phyloP scores from a whole-genome alignment of 2,329 filamentous ascomycete genomes.

The Orbilia brochopaga region DNA sequence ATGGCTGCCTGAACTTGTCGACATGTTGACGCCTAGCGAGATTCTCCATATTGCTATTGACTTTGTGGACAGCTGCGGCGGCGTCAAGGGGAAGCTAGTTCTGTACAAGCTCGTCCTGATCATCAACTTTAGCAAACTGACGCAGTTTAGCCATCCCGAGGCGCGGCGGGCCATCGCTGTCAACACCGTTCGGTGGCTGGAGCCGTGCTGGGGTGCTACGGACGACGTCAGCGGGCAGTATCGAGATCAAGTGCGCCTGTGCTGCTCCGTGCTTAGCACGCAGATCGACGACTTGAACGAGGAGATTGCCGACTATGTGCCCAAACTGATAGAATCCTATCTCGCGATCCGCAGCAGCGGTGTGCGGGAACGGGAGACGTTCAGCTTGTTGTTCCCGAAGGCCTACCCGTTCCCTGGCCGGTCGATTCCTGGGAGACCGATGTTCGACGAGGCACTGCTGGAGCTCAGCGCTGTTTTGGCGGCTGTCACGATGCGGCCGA shows the following conservation, averaged over 20 bases:
- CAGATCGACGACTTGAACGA: slow-evolving; percentile 79
- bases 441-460: slow-evolving; percentile 84
- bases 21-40: slow-evolving; percentile 78
- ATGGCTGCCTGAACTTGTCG: slow-evolving; percentile 89
- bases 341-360: slow-evolving; percentile 73
- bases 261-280: slow-evolving; percentile 88
- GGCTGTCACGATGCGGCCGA: slow-evolving; percentile 75
- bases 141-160: slow-evolving; percentile 79
- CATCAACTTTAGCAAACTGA: slow-evolving; percentile 83
- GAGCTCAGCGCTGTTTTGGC: slow-evolving; percentile 89
- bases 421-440: slow-evolving; percentile 65
- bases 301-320: slow-evolving; percentile 85
- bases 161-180: slow-evolving; percentile 75
- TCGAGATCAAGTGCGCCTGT: slow-evolving; percentile 89
- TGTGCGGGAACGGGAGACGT: slow-evolving; percentile 63
- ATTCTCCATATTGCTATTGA: slow-evolving; percentile 89
- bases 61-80: slow-evolving; percentile 87
- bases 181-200: slow-evolving; percentile 88
- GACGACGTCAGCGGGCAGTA: slow-evolving; percentile 80
- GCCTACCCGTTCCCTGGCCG: slow-evolving; percentile 86
- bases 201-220: slow-evolving; percentile 86
- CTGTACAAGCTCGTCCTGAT: slow-evolving; percentile 92
- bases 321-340: slow-evolving; percentile 90
- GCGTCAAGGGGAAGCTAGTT: slow-evolving; percentile 87
- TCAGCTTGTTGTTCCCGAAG: slow-evolving; percentile 88